Conservation (phyloP, 2,329 filamentous ascomycete genomes). For the Penicillium sp. region DNA sequence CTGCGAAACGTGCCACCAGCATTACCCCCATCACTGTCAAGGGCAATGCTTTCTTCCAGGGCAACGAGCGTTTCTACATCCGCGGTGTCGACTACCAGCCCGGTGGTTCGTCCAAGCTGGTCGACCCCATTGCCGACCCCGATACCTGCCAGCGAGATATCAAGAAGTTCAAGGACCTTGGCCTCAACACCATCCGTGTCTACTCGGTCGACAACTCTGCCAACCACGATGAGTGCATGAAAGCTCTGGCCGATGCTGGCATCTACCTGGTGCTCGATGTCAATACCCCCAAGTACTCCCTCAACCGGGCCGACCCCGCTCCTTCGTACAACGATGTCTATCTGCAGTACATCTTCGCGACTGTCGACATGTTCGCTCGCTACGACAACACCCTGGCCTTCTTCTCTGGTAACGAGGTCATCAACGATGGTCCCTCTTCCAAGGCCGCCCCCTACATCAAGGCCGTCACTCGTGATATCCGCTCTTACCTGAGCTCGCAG, state of each 20-base stretch:
- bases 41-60: slow-evolving; percentile 68
- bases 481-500: slow-evolving; percentile 65
- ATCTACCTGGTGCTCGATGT: slow-evolving; percentile 93
- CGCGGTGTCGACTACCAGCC: slow-evolving; percentile 65
- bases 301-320: slow-evolving; percentile 74
- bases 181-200: slow-evolving; percentile 87
- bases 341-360: slow-evolving; percentile 83
- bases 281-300: slow-evolving; percentile 86
- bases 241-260: slow-evolving; percentile 72
- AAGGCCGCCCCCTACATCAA: slow-evolving; percentile 72
- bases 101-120: slow-evolving; percentile 62
- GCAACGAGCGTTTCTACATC: slow-evolving; percentile 58
- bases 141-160: slow-evolving; percentile 77
- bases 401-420: slow-evolving; percentile 80
- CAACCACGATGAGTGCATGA: slow-evolving; percentile 85
- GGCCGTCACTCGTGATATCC: slow-evolving; percentile 75
- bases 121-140: slow-evolving; percentile 75
- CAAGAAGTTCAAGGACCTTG: slow-evolving; percentile 76
- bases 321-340: slow-evolving; percentile 85
- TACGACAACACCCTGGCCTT: slow-evolving; percentile 87
- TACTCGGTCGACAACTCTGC: slow-evolving; percentile 88
- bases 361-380: slow-evolving; percentile 77
- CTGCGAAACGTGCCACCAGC: slow-evolving; percentile 44
- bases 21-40: slow-evolving; percentile 62
- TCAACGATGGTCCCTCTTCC: slow-evolving; percentile 69